A percentile compares a stretch with the other conserved stretches of the same genome.
These are phyloP conservation scores for Pseudogymnoascus sp. DNA, from an alignment of 2,329 filamentous ascomycete genomes.

Conservation along the genomic window DNA sequence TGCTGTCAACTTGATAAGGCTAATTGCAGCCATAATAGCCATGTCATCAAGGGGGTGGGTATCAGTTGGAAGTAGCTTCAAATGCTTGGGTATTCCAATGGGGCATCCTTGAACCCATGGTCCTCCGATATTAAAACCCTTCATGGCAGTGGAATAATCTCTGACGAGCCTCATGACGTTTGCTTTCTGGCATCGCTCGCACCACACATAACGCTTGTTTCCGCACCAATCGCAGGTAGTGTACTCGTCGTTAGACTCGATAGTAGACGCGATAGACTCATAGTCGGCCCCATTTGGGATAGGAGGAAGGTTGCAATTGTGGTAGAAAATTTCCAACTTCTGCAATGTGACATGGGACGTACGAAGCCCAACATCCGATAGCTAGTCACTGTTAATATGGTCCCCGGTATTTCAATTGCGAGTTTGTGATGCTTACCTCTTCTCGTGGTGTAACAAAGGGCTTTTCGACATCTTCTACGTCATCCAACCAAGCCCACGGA, in stretches of 20 bases:
- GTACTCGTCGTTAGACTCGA: neutral
- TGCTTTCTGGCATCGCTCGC: neutral
- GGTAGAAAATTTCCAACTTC: conserved; percentile 9
- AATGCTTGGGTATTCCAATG: neutral
- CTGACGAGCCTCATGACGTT: conserved; percentile 1
- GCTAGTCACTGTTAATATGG: neutral
- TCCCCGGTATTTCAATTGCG: neutral
- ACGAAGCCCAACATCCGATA: conserved; percentile 1
- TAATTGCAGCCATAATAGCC: conserved; percentile 24
- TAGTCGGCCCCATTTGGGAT: neutral
- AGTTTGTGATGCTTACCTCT: neutral
- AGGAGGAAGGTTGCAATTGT: neutral
- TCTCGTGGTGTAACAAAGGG: neutral
- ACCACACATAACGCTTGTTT: neutral
- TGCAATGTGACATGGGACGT: conserved; percentile 3
- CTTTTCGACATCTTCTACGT: neutral
- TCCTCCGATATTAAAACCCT: conserved; percentile 5
- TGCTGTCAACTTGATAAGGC: conserved; percentile 24
- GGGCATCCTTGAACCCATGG: neutral
- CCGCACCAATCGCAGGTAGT: neutral
- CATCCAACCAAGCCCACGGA: conserved; percentile 1
- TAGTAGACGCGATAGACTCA: neutral
- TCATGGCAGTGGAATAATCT: conserved; percentile 4
- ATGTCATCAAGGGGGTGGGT: conserved; percentile 29
- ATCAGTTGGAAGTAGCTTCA: conserved; percentile 24